A percentile compares a stretch with the other conserved stretches of the same genome.
phyloP scores from a whole-genome alignment of 1,284 basidiomycete genomes.

The Boletellus deceptivus region DNA sequence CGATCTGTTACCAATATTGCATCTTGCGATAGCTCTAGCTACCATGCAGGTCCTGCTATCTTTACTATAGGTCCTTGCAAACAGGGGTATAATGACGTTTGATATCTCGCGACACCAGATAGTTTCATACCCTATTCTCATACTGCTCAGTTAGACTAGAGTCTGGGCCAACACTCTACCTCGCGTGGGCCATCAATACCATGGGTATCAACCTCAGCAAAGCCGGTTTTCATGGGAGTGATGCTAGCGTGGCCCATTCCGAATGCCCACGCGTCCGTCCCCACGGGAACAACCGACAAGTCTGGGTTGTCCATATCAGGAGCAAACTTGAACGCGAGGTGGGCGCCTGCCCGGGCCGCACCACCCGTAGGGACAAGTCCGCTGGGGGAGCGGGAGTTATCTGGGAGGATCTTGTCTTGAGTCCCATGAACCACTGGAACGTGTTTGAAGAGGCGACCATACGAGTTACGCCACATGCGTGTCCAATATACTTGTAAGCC shows the following conservation, averaged over 20 bases:
- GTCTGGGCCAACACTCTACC: conserved; percentile 38
- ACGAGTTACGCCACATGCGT: conserved; percentile 72
- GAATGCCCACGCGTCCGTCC: conserved; percentile 82
- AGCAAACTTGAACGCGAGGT: conserved; percentile 75
- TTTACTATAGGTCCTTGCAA: conserved; percentile 13
- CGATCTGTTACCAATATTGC: conserved; percentile 2
- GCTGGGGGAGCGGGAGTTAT: conserved; percentile 39
- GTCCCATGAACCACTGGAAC: conserved; percentile 31
- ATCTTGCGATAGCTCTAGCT: conserved; percentile 4
- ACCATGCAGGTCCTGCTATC: conserved; percentile 15
- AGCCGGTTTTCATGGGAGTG: conserved; percentile 70
- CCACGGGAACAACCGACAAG: conserved; percentile 58
- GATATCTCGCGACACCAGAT: conserved; percentile 14
- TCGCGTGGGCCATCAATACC: conserved; percentile 40
- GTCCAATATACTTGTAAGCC: conserved; percentile 72
- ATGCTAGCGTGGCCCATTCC: conserved; percentile 66
- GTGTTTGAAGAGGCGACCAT: conserved; percentile 69
- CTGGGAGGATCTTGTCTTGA: conserved; percentile 26
- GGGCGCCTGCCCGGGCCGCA: conserved; percentile 27
- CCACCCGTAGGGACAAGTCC: background rate
- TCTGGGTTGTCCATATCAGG: conserved; percentile 74
- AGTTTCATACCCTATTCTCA: conserved; percentile 2
- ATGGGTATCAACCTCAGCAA: conserved; percentile 54
- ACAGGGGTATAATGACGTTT: conserved; percentile 6
- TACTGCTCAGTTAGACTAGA: background rate